phyloP scores from a whole-genome alignment of 257 asterid species.

The Fraxinus excelsior region DNA sequence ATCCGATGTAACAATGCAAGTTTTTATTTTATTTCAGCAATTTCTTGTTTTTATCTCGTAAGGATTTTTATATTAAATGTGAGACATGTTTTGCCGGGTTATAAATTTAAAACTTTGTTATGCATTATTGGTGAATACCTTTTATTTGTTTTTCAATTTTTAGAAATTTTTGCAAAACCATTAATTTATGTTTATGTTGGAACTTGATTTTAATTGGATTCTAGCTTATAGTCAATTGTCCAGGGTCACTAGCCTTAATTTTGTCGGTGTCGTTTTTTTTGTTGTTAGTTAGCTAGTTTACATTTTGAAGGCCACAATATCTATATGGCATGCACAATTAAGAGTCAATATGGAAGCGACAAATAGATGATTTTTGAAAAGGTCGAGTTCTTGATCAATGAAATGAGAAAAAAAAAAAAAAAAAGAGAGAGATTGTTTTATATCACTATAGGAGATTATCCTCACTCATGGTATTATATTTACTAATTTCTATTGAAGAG shows the following conservation, averaged over 20 bases:
- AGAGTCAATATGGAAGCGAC: background rate
- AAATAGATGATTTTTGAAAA: background rate
- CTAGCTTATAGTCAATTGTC: background rate
- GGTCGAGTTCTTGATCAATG: background rate
- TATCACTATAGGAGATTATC: background rate
- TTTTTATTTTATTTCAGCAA: no score
- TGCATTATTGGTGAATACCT: constrained; percentile 44
- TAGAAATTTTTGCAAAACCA: background rate
- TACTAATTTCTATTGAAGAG: background rate
- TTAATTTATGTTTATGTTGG: background rate
- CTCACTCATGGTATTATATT: background rate
- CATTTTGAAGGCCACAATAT: background rate
- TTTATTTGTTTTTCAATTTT: background rate
- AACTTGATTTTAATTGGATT: constrained; percentile 6
- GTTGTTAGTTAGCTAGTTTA: constrained; percentile 1
- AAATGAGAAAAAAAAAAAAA: background rate
- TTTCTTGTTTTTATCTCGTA: no score
- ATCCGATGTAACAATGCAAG: no score
- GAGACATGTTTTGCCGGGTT: no score
- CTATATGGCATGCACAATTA: background rate
- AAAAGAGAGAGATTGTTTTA: background rate
- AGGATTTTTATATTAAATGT: no score
- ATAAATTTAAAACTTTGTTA: no score
- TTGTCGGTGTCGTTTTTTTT: background rate
- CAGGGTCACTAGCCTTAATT: background rate